Evolutionary conservation across 805 yeast genomes (phyloP), one percentile per base, ranked within the genome.

Genomic region (Kluyveromyces aestuarii): DNA sequence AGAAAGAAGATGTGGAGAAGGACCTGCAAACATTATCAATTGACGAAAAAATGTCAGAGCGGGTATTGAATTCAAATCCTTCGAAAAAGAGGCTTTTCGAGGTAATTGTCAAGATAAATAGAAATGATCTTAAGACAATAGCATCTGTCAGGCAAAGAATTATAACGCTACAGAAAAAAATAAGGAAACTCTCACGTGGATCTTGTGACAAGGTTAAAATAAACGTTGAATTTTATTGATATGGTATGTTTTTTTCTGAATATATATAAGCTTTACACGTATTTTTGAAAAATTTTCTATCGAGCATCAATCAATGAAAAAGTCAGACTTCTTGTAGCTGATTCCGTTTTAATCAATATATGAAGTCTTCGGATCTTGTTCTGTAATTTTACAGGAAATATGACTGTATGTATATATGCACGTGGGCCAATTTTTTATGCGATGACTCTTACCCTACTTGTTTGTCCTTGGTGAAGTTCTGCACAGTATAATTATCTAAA

Each of bases 71-170:
- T 11, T 17, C 50, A 2, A 44, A 36, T 41, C 47, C 40, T 30
- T 45, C 55, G 27, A 51, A 47, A 36, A 64, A 64, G 50, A 59
- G 67, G 35, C 67, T 64, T 44, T 69, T 66, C 46, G 73, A 70
- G 47, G 71, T 69, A 6, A 60, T 70, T 41, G 75, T 73, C 2
- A 67, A 68, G 45, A 66, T 77, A 4, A 71, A 76, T 39, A 77
- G 75, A 53, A 75, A 74, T 51, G 82, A 77, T 52, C 66, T 79
- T 48, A 79, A 79, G 62, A 76, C 81, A 38, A 76, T 81, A 60
- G 80, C 79, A 27, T 72, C 79, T 55, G 82, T 79, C 13, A 71
- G 80, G 52, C 73, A 77, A 42, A 74, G 83, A 67, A 79, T 82
- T 42, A 71, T 76, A 41, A 73, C 78, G 0, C 62, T 81, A 45